Evolutionary conservation across 2,329 filamentous ascomycete species (phyloP), one percentile per base, ranked within the genome.

Genomic region (Venturia pyrina): DNA sequence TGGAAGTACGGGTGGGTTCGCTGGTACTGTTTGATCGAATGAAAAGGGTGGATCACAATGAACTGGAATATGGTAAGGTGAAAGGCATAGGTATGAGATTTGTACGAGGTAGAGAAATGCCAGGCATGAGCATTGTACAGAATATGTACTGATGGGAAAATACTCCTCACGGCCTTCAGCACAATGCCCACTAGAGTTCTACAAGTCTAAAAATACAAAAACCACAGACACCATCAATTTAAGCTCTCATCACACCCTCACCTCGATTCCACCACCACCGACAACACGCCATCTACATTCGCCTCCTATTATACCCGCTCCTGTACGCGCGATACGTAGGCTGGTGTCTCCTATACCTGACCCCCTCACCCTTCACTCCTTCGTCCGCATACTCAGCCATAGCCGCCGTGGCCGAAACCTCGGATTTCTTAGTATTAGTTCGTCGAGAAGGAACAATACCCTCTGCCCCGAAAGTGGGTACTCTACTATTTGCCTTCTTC

Each of bases 1-100:
- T 74, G 93, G 93, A 65, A 96, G 91, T 77, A 96, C 93, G 43
- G 93, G 92, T 64, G 75, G 76, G 0, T 78, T 78, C 69, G 75
- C 71, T 28, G 74, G 41, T 43, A 43, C 44, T 37, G 32, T 37
- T 21, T 59, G 19, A n/a, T 15, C 17, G 8, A 19, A 4, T 59
- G 5, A n/a, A 5, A 37, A 34, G 41, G 41, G 41, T 17, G 15
- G 19, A 19, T n/a, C 24, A 34, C 17, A 56, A 32, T 56, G 50
- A 32, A 13, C 6, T 8, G 8, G 3, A 8, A 5, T 17, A 15
- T 32, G 50, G 28, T 56, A 17, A 56, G 10, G 17, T 15, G 10
- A 32, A 28, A 32, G 5, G 24, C 24, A 8, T 28, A 56, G 28
- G 24, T 19, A 56, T 10, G 50, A 15, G 15, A 15, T 13, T 32